Base-by-base conservation (phyloP, 1,284 basidiomycete species). In the Acaromyces ingoldii region DNA sequence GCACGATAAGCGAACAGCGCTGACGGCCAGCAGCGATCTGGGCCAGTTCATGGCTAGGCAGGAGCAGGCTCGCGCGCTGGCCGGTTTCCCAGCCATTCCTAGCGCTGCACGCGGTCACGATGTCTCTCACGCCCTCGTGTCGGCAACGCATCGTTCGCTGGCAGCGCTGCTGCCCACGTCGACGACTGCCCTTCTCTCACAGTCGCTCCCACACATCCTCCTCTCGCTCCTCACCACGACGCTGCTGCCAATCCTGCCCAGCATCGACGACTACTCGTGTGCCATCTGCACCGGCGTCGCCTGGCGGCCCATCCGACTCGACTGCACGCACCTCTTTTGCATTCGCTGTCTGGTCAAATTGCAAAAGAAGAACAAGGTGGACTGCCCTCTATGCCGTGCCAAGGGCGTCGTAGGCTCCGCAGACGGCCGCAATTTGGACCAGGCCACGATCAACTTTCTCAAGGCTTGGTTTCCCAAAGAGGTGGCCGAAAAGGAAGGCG, bases 391-490 rank as follows among this genome's bases (percentile, higher is more conserved):
- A 72, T 97, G 92, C 74, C 53, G 72, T 3, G 55, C 65, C 1
- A 57, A 57, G 10, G 54, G 59, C 22, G 70, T 56, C 2, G 72
- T 74, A 37, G 57, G 54, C 48, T 62, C 57, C n/a, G 72, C 72
- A 11, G 70, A 73, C 41, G 57, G 57, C 3, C 37, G 51, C 29
- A 75, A 91, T 64, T 81, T 92, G 36, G 89, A 92, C 67, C 84
- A 82, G 79, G 87, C 84, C 1, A 76, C 89, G 39, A 79, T 88
- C 47, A 85, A 87, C 62, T 92, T 91, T 66, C 88, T 96, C 84
- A 82, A 86, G 59, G 85, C 87, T 57, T 96, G 91, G 90, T 96
- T 97, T 76, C 91, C 92, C 0, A 74, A 83, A 7, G 92, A 96
- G 75, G 81, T 90, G 15, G 82, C 81, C 61, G 81, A 81, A 65